These are phyloP conservation scores for Lactifluus subvellereus DNA, from an alignment of 768 basidiomycete genomes.

Conservation along the genomic window DNA sequence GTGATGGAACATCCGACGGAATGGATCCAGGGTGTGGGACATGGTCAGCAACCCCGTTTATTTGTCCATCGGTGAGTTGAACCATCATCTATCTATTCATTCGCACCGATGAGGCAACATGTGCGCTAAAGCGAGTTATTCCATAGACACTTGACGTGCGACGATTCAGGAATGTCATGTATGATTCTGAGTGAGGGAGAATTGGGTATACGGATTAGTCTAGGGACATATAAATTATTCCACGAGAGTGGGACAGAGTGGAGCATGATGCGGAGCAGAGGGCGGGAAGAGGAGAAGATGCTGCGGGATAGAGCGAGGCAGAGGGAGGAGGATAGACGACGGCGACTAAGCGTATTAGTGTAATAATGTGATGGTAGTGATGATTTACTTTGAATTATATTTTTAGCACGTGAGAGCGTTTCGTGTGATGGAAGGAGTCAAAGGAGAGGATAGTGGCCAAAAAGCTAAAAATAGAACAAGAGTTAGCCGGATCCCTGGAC, in stretches of 20 bases:
- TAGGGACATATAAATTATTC: conserved; percentile 60
- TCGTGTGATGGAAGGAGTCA: too few species aligned
- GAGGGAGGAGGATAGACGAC: conserved; percentile 54
- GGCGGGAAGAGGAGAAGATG: conserved; percentile 31
- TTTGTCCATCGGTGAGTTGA: conserved; percentile 13
- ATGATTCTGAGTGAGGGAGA: conserved; percentile 33
- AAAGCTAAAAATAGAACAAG: too few species aligned
- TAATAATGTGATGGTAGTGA: neutral
- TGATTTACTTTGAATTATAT: neutral
- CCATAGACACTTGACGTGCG: conserved; percentile 47
- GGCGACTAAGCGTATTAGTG: conserved; percentile 25
- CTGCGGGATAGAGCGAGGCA: conserved; percentile 37
- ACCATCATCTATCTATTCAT: neutral
- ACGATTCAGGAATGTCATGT: conserved; percentile 28
- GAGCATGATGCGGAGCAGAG: conserved; percentile 38
- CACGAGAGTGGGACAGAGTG: conserved; percentile 68
- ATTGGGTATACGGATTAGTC: conserved; percentile 51
- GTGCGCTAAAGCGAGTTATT: conserved; percentile 34
- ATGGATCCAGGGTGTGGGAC: conserved; percentile 47
- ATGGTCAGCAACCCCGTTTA: conserved; percentile 32
- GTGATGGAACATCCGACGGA: conserved; percentile 67
- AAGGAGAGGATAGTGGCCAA: too few species aligned
- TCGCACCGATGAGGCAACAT: neutral
- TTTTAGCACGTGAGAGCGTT: too few species aligned
- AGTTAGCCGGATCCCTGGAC: too few species aligned